Evolutionary conservation across 108 stramenopile species (phyloP), one percentile per base, ranked within the genome.

Genomic region (Licmophora abbreviata): DNA sequence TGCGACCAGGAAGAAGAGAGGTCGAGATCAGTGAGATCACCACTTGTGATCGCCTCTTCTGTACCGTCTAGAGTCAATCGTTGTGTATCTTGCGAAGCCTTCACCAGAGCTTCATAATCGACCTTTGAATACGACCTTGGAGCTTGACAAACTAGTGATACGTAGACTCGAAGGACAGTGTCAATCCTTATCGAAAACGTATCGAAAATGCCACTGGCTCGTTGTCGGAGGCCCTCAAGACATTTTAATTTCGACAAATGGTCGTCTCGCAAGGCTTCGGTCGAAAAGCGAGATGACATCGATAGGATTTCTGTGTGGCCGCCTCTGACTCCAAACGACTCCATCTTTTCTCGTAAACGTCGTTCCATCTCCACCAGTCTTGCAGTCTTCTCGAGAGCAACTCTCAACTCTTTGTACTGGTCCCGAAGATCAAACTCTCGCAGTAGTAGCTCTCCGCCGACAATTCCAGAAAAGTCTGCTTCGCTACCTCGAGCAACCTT

Each of bases 141-240:
- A 22, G 52, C 7, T 28, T 53, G 25, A 29, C 68, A 69, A 56
- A 52, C 57, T 43, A 54, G 40, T 4, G 55, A 36, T 4, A 51
- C 42, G 7, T 45, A 37, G 8, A 29, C 29, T 31, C 51, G 43
- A 17, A 69, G 40, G 31, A 45, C 54, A 23, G 21, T 23, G 35
- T 63, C 54, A n/a, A 69, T 44, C 2, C 56, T 35, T 0, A 24
- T 21, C 8, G 35, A 11, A 31, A 69, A 58, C 4, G 40, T 47
- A 24, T 40, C 33, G 14, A 67, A 25, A 25, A 53, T 32, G 7
- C 20, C 12, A 1, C 1, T 30, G 34, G 32, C 29, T 30, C 68
- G 48, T 1, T 56, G 33, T 23, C 68, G 61, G 20, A 57, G 21
- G n/a, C 40, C 48, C 4, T 45, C 26, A 11, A 69, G 56, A 28